Evolutionary conservation across 345 rosid species (phyloP).

Genomic region (Mangifera indica): DNA sequence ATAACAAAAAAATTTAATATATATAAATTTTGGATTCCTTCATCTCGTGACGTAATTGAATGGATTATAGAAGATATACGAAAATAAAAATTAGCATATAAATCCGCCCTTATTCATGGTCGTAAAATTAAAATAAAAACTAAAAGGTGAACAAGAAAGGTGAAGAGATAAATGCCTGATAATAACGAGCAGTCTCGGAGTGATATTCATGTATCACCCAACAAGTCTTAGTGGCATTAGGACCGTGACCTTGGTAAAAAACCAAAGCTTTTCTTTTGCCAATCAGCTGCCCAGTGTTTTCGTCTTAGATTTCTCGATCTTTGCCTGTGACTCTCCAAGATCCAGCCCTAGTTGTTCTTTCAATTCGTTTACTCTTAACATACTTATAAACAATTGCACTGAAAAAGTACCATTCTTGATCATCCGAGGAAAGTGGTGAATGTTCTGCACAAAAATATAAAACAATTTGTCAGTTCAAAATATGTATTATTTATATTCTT

Average conservation of each 20-base stretch:
- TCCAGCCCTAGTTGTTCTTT: neutral
- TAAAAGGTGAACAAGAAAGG: neutral
- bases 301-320: neutral
- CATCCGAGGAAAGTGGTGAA: neutral
- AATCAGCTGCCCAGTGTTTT: neutral
- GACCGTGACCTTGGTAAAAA: neutral
- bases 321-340: neutral
- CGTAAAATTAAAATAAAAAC: no score
- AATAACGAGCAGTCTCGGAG: neutral
- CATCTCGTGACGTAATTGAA: neutral
- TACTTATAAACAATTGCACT: neutral
- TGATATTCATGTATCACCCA: conserved; percentile 34
- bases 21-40: no score
- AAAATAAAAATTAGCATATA: no score
- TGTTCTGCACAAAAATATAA: neutral
- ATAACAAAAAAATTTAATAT: no score
- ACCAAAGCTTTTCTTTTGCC: neutral
- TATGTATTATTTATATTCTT: no score
- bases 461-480: neutral
- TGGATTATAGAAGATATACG: no score
- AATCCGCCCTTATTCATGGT: no score
- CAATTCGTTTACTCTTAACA: no score
- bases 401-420: neutral
- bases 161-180: neutral
- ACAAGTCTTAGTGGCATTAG: neutral